Base-by-base conservation (phyloP, 805 yeast species). In the Yarrowia sp. region DNA sequence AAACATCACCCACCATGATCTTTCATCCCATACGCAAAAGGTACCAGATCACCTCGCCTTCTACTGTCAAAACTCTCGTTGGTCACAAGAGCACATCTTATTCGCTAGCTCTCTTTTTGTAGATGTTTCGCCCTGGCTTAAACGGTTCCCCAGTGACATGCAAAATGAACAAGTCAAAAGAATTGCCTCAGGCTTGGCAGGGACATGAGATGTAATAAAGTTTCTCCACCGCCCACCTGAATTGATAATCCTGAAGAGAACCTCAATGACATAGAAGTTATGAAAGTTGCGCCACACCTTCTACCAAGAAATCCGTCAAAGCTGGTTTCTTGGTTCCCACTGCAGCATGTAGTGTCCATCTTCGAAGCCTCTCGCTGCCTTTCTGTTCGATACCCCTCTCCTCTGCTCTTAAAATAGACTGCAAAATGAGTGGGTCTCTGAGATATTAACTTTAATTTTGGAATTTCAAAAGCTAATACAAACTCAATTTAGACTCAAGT, bases 161-260 rank as follows among this genome's bases (percentile, higher is more conserved):
- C 22, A 45, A 59, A 36, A 59, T 14, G 52, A 32, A 41, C 46
- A 56, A 56, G 40, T 14, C 35, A 38, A 56, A 56, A 59, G 41
- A 59, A 45, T 43, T 43, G 65, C 65, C 65, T 45, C 65, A 59
- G 65, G 50, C 65, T 59, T 59, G 65, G 65, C 65, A 59, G 65
- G 65, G 65, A 43, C 65, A 35, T 35, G 65, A 32, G 16, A 45
- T 43, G 52, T 12, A 16, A 14, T 59, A 43, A 45, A 35, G 52
- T 59, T 59, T 45, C 52, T 45, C 65, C 65, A 59, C 65, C 46
- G 65, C 65, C 75, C 65, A 59, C 65, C 63, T 15, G 5, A 36
- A 2, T 8, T n/a, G 4, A n/a, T 16, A 43, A 35, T n/a, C 22
- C 4, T 16, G 41, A 16, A 45, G 16, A 22, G 42, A 59, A 14